Evolutionary conservation across 1,139 yeast species (phyloP), one percentile per base, ranked within the genome.

Genomic region (Barnettozyma hawaiiensis): DNA sequence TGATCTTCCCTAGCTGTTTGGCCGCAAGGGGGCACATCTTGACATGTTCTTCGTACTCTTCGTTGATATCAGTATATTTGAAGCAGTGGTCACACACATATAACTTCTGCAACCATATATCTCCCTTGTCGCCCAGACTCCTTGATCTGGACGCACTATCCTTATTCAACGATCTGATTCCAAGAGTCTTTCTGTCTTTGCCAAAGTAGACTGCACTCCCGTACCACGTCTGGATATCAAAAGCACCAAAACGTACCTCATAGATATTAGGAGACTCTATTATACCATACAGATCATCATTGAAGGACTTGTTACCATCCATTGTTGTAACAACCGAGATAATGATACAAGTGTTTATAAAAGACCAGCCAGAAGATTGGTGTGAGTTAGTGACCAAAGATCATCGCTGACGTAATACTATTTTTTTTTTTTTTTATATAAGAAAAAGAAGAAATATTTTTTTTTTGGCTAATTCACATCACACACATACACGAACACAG

Each of bases 21-120:
- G 48, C 55, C 45, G 48, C 62, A 55, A 59, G 69, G 19, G 50
- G 61, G 63, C 97, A 90, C 6, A 52, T 50, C 0, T 55, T 48
- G 7, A 64, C 51, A 53, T 84, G 94, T 5, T 53, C 51, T 1
- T 53, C 57, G 52, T 78, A 63, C 3, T 64, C 65, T 1, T 50
- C 52, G 16, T 63, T 63, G 4, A 60, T 54, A 20, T 75, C 72
- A 0, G 95, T 71, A 59, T 90, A 90, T 53, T 84, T 84, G 70
- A 92, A 86, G 63, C 97, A 92, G 46, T 67, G 70, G 42, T 82
- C 87, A 63, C 98, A 92, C 1, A 92, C 81, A 54, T 66, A 75
- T 16, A 89, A 65, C 23, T 68, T 67, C 31, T 79, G 81, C 2
- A 85, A 58, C 87, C 90, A 81, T 46, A 58, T 35, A 38, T 55